Evolutionary conservation across 2,329 filamentous ascomycete species (phyloP), one percentile per base, ranked within the genome.

Genomic region (Scortechinia acanthostroma): DNA sequence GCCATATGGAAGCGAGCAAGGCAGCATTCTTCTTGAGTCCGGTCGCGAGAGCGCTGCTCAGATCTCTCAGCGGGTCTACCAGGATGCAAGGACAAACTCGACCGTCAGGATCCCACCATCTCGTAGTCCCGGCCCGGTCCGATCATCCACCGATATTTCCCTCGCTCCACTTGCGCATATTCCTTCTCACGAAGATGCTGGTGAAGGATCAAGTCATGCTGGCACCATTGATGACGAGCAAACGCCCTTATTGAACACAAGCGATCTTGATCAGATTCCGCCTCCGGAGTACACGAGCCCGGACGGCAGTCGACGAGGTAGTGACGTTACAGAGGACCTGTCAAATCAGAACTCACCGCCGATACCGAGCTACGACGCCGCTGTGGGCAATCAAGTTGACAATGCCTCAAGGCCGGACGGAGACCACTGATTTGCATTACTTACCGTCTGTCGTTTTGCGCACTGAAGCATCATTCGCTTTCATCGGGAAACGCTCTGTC

Each of bases 1-100:
- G 43, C 93, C 93, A 1, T 98, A 98, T 59, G 93, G 93, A 42
- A 95, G 89, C 50, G 93, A 97, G 66, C 90, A 95, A 65, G 93
- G 93, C 55, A 96, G 91, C 59, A 96, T 98, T 53, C 72, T 98
- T 21, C 77, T 98, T 13, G 93, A 96, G 60, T 83, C 88, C 4
- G 93, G 93, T 13, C 77, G 76, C 42, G 56, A 70, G 51, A 56
- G 67, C 57, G 42, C 60, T 68, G 45, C 72, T 71, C 55, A 65
- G 71, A 48, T 59, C 75, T 44, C 73, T 76, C 45, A 69, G 75
- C n/a, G 35, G 35, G 35, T 40, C 17, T 40, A 40, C 17, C 74
- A 77, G 42, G 89, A 95, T 60, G 76, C 90, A 48, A 84, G 86
- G 35, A 76, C 81, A 49, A 93, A 86, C 56, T 86, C 87, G 45